Conservation (phyloP, 257 asterid genomes). For the Cordia subcordata region DNA sequence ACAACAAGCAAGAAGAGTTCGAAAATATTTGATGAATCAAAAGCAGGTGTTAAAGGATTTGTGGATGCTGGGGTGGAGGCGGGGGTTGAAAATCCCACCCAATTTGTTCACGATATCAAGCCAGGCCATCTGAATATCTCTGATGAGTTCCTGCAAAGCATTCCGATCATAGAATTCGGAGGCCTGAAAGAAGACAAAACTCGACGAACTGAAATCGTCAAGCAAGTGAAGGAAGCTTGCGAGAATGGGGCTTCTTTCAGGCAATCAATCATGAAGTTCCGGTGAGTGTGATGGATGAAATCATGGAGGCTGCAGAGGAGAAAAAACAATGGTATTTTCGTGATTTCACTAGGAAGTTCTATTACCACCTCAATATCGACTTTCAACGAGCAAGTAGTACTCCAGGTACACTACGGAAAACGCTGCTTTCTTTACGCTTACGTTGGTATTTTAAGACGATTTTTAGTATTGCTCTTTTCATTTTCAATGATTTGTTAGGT, state of each 20-base stretch:
- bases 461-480: too few species aligned
- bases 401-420: too few species aligned
- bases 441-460: too few species aligned
- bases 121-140: conserved; percentile 23
- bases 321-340: conserved; percentile 56
- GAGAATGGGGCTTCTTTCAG: conserved; percentile 59
- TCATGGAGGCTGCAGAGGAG: conserved; percentile 42
- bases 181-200: conserved; percentile 13
- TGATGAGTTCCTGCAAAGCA: not conserved
- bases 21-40: conserved; percentile 56
- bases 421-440: too few species aligned
- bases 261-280: conserved; percentile 65
- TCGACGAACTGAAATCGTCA: conserved; percentile 25
- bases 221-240: conserved; percentile 35
- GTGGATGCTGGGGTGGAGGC: conserved; percentile 41
- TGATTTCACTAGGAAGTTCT: conserved; percentile 41
- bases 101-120: too few species aligned
- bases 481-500: too few species aligned
- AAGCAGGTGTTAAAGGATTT: conserved; percentile 66
- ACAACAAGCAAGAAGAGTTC: conserved; percentile 35
- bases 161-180: conserved; percentile 56
- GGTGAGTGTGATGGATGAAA: conserved; percentile 35
- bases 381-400: conserved; percentile 30
- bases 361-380: conserved; percentile 53
- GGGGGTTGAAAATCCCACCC: conserved; percentile 38